These are phyloP conservation scores for Candida railenensis DNA, from an alignment of 805 yeast species.

Conservation along the genomic window DNA sequence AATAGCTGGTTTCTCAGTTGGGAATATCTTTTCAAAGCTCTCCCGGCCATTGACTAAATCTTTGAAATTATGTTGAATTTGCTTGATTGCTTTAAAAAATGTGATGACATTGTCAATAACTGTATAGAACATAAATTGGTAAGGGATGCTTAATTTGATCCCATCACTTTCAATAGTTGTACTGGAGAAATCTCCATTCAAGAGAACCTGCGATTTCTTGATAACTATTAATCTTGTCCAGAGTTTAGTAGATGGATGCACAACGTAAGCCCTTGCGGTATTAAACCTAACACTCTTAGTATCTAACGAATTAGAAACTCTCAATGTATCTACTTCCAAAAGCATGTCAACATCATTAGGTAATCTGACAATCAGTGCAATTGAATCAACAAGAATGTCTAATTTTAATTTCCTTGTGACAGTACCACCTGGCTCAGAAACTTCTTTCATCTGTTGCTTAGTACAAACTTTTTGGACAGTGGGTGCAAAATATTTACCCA, in stretches of 20 bases:
- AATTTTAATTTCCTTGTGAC: conserved; percentile 22
- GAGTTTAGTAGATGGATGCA: conserved; percentile 47
- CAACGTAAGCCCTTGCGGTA: conserved; percentile 44
- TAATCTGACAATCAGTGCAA: conserved; percentile 40
- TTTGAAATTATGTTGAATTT: conserved; percentile 51
- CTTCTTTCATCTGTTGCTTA: conserved; percentile 20
- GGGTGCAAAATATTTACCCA: conserved; percentile 34
- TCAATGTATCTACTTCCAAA: conserved; percentile 41
- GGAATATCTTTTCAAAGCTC: conserved; percentile 32
- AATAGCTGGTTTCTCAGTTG: conserved; percentile 37
- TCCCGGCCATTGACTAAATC: conserved; percentile 19
- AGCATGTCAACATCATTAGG: conserved; percentile 49
- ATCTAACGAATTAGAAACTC: conserved; percentile 21
- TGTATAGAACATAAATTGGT: conserved; percentile 69
- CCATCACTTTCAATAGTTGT: conserved; percentile 24
- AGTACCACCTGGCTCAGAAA: conserved; percentile 13
- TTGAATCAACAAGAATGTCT: conserved; percentile 29
- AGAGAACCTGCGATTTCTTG: conserved; percentile 9
- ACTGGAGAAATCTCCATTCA: not conserved
- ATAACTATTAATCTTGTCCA: conserved; percentile 41
- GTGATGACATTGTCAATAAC: conserved; percentile 79
- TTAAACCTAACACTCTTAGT: conserved; percentile 31
- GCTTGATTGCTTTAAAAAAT: conserved; percentile 62
- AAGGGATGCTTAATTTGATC: conserved; percentile 62
- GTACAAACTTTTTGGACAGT: conserved; percentile 26